These are phyloP conservation scores for Limtongia smithiae DNA, from an alignment of 805 yeast genomes.

Conservation along the genomic window DNA sequence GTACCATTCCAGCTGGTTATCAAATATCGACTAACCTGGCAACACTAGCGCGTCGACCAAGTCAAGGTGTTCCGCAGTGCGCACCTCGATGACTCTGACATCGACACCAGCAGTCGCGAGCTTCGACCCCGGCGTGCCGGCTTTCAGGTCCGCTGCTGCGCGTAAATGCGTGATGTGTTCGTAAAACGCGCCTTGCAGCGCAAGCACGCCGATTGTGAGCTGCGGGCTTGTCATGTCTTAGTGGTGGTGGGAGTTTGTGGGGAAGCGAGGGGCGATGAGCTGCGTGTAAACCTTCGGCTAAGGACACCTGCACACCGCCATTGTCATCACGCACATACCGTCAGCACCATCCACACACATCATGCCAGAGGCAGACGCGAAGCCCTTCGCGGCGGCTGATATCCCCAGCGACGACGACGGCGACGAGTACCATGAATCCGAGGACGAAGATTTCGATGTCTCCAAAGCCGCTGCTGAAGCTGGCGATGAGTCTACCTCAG, in stretches of 20 bases:
- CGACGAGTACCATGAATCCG: conserved; percentile 31
- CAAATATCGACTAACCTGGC: conserved; percentile 50
- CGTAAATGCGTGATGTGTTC: conserved; percentile 60
- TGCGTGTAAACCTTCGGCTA: not conserved
- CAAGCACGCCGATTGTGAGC: conserved; percentile 59
- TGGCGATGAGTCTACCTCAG: conserved; percentile 8
- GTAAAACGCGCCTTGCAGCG: conserved; percentile 73
- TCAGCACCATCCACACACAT: too few relatives aligned
- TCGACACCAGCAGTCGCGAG: conserved; percentile 30
- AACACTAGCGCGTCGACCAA: conserved; percentile 58
- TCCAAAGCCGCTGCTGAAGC: conserved; percentile 13
- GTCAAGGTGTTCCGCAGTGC: conserved; percentile 49
- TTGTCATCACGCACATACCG: too few relatives aligned
- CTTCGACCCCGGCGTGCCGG: conserved; percentile 24
- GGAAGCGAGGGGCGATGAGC: not conserved
- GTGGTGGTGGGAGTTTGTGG: not conserved
- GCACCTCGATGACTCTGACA: conserved; percentile 50
- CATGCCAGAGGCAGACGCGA: not conserved
- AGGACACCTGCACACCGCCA: too few relatives aligned
- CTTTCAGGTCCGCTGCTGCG: conserved; percentile 35
- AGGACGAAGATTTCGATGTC: conserved; percentile 31
- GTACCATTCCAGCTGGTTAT: too few relatives aligned
- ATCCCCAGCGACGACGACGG: conserved; percentile 8
- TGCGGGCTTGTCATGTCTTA: conserved; percentile 5
- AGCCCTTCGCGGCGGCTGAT: not conserved